phyloP scores from a whole-genome alignment of 2,329 filamentous ascomycete species.

The Pyrenophora tritici-repentis region DNA sequence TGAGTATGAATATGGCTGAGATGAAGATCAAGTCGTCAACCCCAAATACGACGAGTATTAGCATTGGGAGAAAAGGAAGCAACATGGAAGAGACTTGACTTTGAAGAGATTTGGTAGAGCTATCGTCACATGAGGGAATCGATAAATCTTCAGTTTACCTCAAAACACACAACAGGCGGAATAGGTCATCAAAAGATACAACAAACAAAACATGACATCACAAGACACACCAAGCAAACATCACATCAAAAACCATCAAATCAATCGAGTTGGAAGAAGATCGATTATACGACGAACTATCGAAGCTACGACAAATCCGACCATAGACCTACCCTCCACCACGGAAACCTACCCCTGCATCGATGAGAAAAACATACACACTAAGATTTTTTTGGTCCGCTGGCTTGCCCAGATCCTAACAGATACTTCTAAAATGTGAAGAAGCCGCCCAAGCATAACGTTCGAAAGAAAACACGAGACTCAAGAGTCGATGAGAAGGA shows the following conservation, averaged over 20 bases:
- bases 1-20: too few species aligned
- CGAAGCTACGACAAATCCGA: constrained; percentile 33
- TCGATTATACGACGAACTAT: constrained; percentile 34
- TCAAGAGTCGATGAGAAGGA: constrained; percentile 22
- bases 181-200: neutral
- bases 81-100: too few species aligned
- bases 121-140: too few species aligned
- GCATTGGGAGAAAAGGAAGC: too few species aligned
- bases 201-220: too few species aligned
- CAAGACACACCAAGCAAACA: too few species aligned
- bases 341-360: constrained; percentile 31
- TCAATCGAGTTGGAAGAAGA: constrained; percentile 15
- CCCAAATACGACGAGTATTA: neutral
- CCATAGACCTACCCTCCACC: constrained; percentile 25
- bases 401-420: constrained; percentile 30
- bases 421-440: constrained; percentile 36
- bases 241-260: too few species aligned
- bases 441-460: constrained; percentile 18
- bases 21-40: neutral
- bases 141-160: too few species aligned
- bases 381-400: constrained; percentile 27
- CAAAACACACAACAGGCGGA: too few species aligned
- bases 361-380: constrained; percentile 33
- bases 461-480: constrained; percentile 16
- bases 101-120: too few species aligned